Evolutionary conservation across 108 stramenopile genomes (phyloP), one percentile per base, ranked within the genome.

Genomic region (Pseudonitzschia delicatissima): DNA sequence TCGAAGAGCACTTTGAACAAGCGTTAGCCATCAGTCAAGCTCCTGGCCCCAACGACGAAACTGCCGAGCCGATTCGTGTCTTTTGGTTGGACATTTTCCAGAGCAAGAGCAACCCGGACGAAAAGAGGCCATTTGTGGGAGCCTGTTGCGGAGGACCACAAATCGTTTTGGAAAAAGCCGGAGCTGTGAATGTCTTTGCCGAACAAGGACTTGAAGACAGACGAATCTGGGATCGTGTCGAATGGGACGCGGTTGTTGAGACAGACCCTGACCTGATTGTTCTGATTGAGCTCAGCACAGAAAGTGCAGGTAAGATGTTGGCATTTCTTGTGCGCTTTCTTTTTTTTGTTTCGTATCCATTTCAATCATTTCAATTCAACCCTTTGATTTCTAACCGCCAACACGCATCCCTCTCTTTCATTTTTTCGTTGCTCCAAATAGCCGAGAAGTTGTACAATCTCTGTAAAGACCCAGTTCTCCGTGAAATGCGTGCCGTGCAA

Each of bases 181-280:
- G 70, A 29, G 70, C 70, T 0, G 52, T 42, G 35, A 63, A 71
- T 53, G 34, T 71, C 13, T 71, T 71, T 18, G 49, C 34, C 4
- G 35, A 71, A 20, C 49, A 47, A 12, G 70, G 61, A 17, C 28
- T 37, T 1, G 70, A 71, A 44, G 70, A 71, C 9, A 13, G 33
- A 25, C 32, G 42, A 36, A 64, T 33, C 33, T 71, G 70, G 70
- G 70, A 63, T 23, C 7, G 9, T 29, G 70, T 36, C 3, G 21
- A 34, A 9, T 71, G 70, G 70, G 59, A 49, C 18, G 62, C 23
- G 0, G 48, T 71, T 15, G 60, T 47, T 5, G 62, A 64, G 34
- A 17, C 26, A 23, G 70, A 71, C 33, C 70, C 70, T 32, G 61
- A 71, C 51, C 3, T 71, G 35, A 71, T 71, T 64, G 51, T 71